Conservation (phyloP, 768 basidiomycete genomes). For the Tricholoma terreum region DNA sequence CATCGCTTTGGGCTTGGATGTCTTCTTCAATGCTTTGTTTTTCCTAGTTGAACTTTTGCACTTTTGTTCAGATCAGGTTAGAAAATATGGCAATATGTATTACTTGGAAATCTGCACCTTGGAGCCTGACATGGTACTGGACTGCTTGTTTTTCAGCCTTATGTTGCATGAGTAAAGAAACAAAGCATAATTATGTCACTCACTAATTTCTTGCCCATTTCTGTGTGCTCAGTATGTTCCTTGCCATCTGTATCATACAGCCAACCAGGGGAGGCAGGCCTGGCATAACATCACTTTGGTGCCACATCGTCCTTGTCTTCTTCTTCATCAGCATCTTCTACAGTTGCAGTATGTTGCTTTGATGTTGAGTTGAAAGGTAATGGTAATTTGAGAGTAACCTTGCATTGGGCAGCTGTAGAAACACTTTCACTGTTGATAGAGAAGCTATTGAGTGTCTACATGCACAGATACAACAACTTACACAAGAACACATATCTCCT, state of each 20-base stretch:
- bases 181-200: background rate
- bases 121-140: background rate
- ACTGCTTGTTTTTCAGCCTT: background rate
- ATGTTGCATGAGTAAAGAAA: constrained; percentile 1
- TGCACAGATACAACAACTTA: background rate
- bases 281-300: background rate
- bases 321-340: background rate
- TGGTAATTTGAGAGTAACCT: too few species aligned
- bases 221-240: background rate
- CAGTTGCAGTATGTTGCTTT: background rate
- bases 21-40: too few species aligned
- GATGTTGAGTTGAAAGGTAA: background rate
- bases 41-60: too few species aligned
- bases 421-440: too few species aligned
- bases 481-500: too few species aligned
- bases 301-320: background rate
- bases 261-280: background rate
- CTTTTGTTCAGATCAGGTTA: background rate
- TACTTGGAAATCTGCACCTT: background rate
- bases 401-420: too few species aligned
- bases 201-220: background rate
- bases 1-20: too few species aligned
- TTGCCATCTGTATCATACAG: background rate
- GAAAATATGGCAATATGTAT: background rate
- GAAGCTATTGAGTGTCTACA: background rate